These are phyloP conservation scores for Globisporangium recalcitrans DNA, from an alignment of 352 stramenopile genomes.

Conservation along the genomic window DNA sequence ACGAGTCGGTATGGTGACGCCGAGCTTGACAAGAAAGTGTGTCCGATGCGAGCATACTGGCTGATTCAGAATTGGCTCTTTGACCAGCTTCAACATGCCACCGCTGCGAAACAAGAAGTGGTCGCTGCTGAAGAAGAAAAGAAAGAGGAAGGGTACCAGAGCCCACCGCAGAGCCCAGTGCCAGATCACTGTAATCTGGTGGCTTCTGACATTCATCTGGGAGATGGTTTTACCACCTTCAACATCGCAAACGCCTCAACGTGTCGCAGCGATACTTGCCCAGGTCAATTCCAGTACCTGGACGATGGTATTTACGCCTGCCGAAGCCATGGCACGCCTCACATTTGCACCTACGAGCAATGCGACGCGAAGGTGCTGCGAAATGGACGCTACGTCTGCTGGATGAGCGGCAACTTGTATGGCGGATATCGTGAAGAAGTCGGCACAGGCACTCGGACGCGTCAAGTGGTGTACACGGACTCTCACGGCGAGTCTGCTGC, in stretches of 20 bases:
- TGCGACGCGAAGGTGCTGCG: slow-evolving; percentile 54
- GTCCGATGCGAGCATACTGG: slow-evolving; percentile 66
- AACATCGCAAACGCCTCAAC: slow-evolving; percentile 34
- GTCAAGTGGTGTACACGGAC: slow-evolving; percentile 55
- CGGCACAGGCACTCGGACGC: slow-evolving; percentile 56
- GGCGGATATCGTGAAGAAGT: slow-evolving; percentile 51
- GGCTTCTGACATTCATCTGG: slow-evolving; percentile 52
- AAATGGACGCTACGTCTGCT: slow-evolving; percentile 59
- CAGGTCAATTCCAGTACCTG: slow-evolving; percentile 51
- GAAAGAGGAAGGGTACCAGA: slow-evolving; percentile 16
- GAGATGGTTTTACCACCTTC: slow-evolving; percentile 53
- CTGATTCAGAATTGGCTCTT: slow-evolving; percentile 79
- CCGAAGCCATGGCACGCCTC: slow-evolving; percentile 51
- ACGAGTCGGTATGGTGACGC: slow-evolving; percentile 56
- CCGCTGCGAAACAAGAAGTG: slow-evolving; percentile 10
- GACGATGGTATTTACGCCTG: slow-evolving; percentile 75
- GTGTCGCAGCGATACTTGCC: slow-evolving; percentile 36
- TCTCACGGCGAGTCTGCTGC: slow-evolving; percentile 38
- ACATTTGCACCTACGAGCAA: slow-evolving; percentile 75
- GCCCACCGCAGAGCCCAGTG: not conserved
- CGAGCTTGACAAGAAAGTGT: slow-evolving; percentile 63
- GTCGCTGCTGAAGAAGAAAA: slow-evolving; percentile 15
- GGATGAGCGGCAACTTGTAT: slow-evolving; percentile 60
- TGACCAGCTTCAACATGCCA: slow-evolving; percentile 43
- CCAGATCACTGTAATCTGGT: slow-evolving; percentile 29